Conservation (phyloP, 192 early-diverging fungal genomes). For the Jimgerdemannia flammicorona region DNA sequence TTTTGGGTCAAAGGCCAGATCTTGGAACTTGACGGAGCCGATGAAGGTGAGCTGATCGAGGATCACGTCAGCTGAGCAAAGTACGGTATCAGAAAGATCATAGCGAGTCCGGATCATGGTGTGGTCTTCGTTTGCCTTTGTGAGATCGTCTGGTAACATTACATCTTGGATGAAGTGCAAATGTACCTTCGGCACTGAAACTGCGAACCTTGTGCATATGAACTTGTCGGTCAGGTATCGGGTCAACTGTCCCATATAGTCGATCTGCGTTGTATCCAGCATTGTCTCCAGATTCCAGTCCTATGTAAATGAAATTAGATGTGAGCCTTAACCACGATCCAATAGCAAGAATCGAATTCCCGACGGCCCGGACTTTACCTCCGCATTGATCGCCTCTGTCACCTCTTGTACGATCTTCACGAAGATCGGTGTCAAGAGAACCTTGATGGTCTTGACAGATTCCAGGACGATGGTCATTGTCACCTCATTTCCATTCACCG, state of each 20-base stretch:
- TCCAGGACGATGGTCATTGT: constrained; percentile 46
- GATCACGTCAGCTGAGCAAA: constrained; percentile 63
- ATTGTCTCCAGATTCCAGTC: constrained; percentile 61
- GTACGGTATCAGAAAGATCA: constrained; percentile 51
- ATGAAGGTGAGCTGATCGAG: constrained; percentile 46
- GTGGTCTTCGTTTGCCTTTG: constrained; percentile 42
- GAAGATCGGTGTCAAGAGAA: constrained; percentile 65
- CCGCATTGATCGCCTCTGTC: constrained; percentile 49
- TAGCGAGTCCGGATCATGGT: constrained; percentile 48
- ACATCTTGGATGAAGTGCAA: constrained; percentile 73
- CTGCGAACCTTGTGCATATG: constrained; percentile 44
- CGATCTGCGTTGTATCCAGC: constrained; percentile 61
- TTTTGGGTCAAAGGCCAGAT: constrained; percentile 45
- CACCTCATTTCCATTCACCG: constrained; percentile 26
- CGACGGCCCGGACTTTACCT: constrained; percentile 24
- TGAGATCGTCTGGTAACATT: constrained; percentile 53
- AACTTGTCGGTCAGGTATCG: constrained; percentile 44
- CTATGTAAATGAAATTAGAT: constrained; percentile 28
- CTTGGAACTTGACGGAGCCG: constrained; percentile 46
- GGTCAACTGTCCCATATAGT: constrained; percentile 56
- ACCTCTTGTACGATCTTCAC: constrained; percentile 65
- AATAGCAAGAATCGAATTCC: no score
- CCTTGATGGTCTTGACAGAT: constrained; percentile 47
- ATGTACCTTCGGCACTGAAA: constrained; percentile 51
- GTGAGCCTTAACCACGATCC: no score